Evolutionary conservation across 2,329 filamentous ascomycete species (phyloP).

Genomic region (Cyphellophora attinorum): DNA sequence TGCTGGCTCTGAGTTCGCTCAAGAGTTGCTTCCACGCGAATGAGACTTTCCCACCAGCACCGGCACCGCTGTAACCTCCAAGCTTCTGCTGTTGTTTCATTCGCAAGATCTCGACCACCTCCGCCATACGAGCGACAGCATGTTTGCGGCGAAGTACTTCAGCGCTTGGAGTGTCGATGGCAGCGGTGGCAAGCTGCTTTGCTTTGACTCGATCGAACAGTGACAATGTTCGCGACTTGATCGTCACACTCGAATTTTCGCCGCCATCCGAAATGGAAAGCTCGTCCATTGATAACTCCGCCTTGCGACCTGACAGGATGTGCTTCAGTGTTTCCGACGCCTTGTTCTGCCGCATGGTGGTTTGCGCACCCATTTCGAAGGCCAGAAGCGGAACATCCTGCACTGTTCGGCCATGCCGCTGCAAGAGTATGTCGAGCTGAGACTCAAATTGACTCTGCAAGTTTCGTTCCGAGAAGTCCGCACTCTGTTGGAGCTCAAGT

Average conservation of each 20-base stretch:
- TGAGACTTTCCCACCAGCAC: slow-evolving; percentile 44
- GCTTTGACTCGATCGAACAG: slow-evolving; percentile 67
- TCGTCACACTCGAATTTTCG: slow-evolving; percentile 22
- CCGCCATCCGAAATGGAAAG: slow-evolving; percentile 2
- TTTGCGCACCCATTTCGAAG: slow-evolving; percentile 13
- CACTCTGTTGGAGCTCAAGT: slow-evolving; percentile 11
- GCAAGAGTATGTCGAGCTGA: slow-evolving; percentile 21
- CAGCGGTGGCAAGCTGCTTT: slow-evolving; percentile 50
- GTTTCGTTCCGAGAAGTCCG: not conserved
- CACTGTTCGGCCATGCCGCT: slow-evolving; percentile 22
- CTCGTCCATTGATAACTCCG: slow-evolving; percentile 10
- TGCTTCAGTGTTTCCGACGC: slow-evolving; percentile 10
- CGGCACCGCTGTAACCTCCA: slow-evolving; percentile 15
- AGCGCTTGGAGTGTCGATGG: slow-evolving; percentile 35
- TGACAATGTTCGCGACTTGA: slow-evolving; percentile 29
- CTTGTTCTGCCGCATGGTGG: slow-evolving; percentile 13
- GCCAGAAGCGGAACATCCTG: slow-evolving; percentile 26
- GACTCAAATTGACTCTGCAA: not conserved
- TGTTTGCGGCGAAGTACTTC: slow-evolving; percentile 52
- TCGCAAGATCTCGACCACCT: slow-evolving; percentile 58
- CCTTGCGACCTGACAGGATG: slow-evolving; percentile 22
- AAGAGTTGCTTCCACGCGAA: slow-evolving; percentile 57
- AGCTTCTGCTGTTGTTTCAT: slow-evolving; percentile 42
- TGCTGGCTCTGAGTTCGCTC: slow-evolving; percentile 58
- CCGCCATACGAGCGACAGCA: slow-evolving; percentile 58